Conservation (phyloP, 768 basidiomycete genomes). For the Coprinopsis cinerea region DNA sequence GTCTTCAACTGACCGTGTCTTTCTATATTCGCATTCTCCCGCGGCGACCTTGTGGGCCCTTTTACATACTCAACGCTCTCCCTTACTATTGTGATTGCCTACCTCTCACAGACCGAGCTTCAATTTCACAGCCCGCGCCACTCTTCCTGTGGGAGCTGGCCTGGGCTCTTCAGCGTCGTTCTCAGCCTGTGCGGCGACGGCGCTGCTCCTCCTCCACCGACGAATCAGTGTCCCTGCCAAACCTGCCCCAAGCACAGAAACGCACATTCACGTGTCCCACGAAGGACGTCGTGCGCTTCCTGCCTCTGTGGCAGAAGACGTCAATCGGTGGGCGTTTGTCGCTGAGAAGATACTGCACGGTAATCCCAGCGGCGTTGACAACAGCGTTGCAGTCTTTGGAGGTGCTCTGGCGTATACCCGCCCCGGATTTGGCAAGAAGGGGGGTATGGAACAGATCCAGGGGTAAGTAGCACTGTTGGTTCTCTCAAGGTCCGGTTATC, state of each 20-base stretch:
- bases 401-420: slow-evolving; percentile 89
- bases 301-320: slow-evolving; percentile 59
- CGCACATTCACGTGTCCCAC: slow-evolving; percentile 58
- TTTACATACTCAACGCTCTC: background rate
- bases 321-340: slow-evolving; percentile 92
- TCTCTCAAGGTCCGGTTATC: slow-evolving; percentile 9
- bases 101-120: slow-evolving; percentile 58
- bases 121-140: slow-evolving; percentile 78
- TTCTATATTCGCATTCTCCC: slow-evolving; percentile 14
- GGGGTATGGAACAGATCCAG: slow-evolving; percentile 79
- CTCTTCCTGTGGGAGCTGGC: slow-evolving; percentile 91
- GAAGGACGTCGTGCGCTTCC: slow-evolving; percentile 62
- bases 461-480: too few species aligned
- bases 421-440: slow-evolving; percentile 67
- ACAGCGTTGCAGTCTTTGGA: slow-evolving; percentile 88
- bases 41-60: slow-evolving; percentile 16
- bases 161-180: slow-evolving; percentile 96
- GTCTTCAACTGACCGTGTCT: slow-evolving; percentile 5
- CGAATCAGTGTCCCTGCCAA: slow-evolving; percentile 57
- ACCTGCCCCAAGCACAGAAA: slow-evolving; percentile 39
- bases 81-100: background rate
- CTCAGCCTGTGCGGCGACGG: slow-evolving; percentile 79
- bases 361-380: slow-evolving; percentile 96
- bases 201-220: slow-evolving; percentile 70
- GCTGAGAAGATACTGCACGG: slow-evolving; percentile 96